Evolutionary conservation across 805 yeast species (phyloP).

Genomic region (Komagataella mondaviorum): DNA sequence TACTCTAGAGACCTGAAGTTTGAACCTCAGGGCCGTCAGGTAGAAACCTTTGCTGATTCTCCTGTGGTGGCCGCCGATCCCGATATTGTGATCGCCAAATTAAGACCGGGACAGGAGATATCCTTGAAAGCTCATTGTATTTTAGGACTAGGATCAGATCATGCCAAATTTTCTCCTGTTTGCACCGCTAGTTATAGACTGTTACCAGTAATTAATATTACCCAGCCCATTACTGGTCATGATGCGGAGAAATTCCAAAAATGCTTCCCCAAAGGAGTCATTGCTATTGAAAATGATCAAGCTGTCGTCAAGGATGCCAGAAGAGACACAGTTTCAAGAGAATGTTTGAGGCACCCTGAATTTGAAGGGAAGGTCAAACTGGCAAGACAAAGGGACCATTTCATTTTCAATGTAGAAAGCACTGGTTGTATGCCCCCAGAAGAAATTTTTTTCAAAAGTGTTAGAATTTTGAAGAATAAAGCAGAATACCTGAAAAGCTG

Average conservation of each 20-base stretch:
- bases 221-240: slow-evolving; percentile 60
- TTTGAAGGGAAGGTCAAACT: slow-evolving; percentile 80
- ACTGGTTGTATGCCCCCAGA: slow-evolving; percentile 97
- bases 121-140: slow-evolving; percentile 82
- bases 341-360: slow-evolving; percentile 87
- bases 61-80: slow-evolving; percentile 79
- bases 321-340: slow-evolving; percentile 94
- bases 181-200: slow-evolving; percentile 92
- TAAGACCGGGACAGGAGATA: slow-evolving; percentile 96
- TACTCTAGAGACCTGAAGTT: slow-evolving; percentile 84
- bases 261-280: slow-evolving; percentile 91
- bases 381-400: slow-evolving; percentile 86
- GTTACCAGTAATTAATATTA: slow-evolving; percentile 75
- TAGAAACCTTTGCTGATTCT: slow-evolving; percentile 46
- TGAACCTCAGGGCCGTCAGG: slow-evolving; percentile 85
- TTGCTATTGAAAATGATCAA: slow-evolving; percentile 56
- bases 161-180: slow-evolving; percentile 96
- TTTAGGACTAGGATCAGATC: slow-evolving; percentile 87
- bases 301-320: slow-evolving; percentile 85
- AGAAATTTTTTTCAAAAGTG: slow-evolving; percentile 86
- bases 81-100: slow-evolving; percentile 77
- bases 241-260: slow-evolving; percentile 69
- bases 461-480: slow-evolving; percentile 75
- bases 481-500: slow-evolving; percentile 68
- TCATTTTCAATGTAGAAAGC: slow-evolving; percentile 87